These are phyloP conservation scores for Penicillium sp. DNA, from an alignment of 2,329 filamentous ascomycete species.

Conservation along the genomic window DNA sequence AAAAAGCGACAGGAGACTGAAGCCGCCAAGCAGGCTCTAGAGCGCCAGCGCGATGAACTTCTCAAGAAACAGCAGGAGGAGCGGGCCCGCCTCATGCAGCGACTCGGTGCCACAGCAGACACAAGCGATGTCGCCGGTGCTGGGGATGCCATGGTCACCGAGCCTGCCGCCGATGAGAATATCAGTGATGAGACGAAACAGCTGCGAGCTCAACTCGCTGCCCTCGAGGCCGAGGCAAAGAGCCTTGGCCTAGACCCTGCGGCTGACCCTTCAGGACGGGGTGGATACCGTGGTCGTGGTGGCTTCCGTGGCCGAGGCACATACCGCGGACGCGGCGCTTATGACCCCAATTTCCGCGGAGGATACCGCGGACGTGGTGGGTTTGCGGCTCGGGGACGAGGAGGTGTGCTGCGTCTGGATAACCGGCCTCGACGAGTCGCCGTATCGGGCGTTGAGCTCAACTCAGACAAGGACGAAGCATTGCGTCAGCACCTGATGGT, in stretches of 20 bases:
- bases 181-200: conserved; percentile 52
- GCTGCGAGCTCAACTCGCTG: conserved; percentile 55
- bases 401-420: conserved; percentile 57
- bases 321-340: conserved; percentile 45
- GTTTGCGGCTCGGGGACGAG: conserved; percentile 40
- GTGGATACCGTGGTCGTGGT: conserved; percentile 40
- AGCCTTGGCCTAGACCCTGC: conserved; percentile 53
- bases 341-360: conserved; percentile 41
- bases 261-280: conserved; percentile 29
- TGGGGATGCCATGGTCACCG: conserved; percentile 26
- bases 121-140: conserved; percentile 28
- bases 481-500: conserved; percentile 58
- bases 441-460: conserved; percentile 50
- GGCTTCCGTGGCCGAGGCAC: conserved; percentile 41
- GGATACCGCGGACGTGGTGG: conserved; percentile 46
- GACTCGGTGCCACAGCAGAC: conserved; percentile 46
- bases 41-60: conserved; percentile 52
- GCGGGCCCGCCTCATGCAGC: conserved; percentile 50
- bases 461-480: conserved; percentile 54
- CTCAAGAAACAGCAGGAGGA: conserved; percentile 58
- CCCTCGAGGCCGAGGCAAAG: conserved; percentile 57
- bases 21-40: conserved; percentile 53
- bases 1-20: conserved; percentile 54
- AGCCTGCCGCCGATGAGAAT: conserved; percentile 34
- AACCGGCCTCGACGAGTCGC: conserved; percentile 58